A percentile compares a stretch with the other conserved stretches of the same genome.
These are phyloP conservation scores for Coemansia sp. DNA, from an alignment of 192 early-diverging fungal genomes.

Conservation along the genomic window DNA sequence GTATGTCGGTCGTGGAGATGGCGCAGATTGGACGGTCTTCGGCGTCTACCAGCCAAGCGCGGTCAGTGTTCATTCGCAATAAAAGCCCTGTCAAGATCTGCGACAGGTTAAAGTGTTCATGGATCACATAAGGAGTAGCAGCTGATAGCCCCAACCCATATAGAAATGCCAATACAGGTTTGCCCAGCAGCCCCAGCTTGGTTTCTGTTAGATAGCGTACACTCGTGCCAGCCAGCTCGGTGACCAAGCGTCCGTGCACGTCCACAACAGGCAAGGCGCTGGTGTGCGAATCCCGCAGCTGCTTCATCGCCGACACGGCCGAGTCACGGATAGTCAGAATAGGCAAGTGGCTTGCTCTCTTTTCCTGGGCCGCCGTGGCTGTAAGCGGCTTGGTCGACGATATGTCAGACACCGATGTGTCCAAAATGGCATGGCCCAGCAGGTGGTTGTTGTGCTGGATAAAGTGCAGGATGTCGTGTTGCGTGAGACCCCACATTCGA, in stretches of 20 bases:
- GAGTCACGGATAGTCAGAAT: slow-evolving; percentile 30
- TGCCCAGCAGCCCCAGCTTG: slow-evolving; percentile 34
- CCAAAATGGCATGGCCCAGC: slow-evolving; percentile 15
- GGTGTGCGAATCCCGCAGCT: slow-evolving; percentile 24
- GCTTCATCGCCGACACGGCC: slow-evolving; percentile 28
- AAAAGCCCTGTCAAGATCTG: slow-evolving; percentile 45
- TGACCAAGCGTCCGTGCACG: slow-evolving; percentile 30
- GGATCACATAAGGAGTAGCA: slow-evolving; percentile 33
- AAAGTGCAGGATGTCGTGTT: slow-evolving; percentile 47
- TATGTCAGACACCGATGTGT: not conserved
- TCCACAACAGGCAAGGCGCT: slow-evolving; percentile 49
- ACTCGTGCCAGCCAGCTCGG: slow-evolving; percentile 35
- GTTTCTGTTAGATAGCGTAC: slow-evolving; percentile 24
- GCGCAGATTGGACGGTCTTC: slow-evolving; percentile 35
- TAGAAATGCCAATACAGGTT: slow-evolving; percentile 47
- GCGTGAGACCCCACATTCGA: slow-evolving; percentile 39
- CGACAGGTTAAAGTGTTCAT: slow-evolving; percentile 32
- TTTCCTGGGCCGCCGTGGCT: not conserved
- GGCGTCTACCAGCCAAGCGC: slow-evolving; percentile 44
- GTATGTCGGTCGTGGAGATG: slow-evolving; percentile 43
- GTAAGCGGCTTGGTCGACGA: not conserved
- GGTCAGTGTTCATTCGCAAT: slow-evolving; percentile 40
- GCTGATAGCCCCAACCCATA: slow-evolving; percentile 22
- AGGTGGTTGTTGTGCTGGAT: slow-evolving; percentile 51
- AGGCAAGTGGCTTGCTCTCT: not conserved